Base-by-base conservation (phyloP, 2,329 filamentous ascomycete genomes). In the Byssochlamys sp. region DNA sequence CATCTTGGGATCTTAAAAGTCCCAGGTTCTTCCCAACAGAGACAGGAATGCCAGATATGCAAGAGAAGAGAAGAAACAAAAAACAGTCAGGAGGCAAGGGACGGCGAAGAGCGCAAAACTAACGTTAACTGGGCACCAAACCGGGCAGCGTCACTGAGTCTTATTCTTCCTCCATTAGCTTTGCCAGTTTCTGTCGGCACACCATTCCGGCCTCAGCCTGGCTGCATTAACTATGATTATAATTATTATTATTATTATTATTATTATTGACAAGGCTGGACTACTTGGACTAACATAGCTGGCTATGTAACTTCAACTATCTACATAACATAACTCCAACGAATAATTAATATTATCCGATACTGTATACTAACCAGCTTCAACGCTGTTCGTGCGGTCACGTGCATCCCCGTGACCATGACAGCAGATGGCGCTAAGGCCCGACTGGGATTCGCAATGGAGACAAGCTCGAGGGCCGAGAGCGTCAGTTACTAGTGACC, bases 1-100 rank as follows among this genome's bases (percentile, higher is more conserved):
- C 66, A 67, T 67, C 55, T 62, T 67, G 60, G 39, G 39, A 45
- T 45, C 39, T 19, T 9, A 26, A 10, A 51, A 24, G 9, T 14
- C 49, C 49, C 27, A 28, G 7, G 45, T 49, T 19, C 19, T 19
- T 19, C 45, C 14, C 45, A 49, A 11, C 9, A n/a, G 45, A n/a
- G 45, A n/a, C 14, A n/a, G 19, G 12, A 26, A 49, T 33, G 31
- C 1, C 10, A 10, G 31, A 7, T 14, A 14, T 24, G 39, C n/a
- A 14, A 28, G 24, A 28, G 31, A 12, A 27, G 11, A 19, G 9
- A 7, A 27, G 6, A 27, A 27, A 50, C 12, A 25, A 27, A 50
- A 1, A n/a, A 51, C 33, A 55, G 11, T 53, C 31, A n/a, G n/a
- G 12, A n/a, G 35, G 35, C 14, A 24, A 24, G 19, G 19, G 39